Percentiles rank a stretch among this genome's conserved stretches.
phyloP scores from a whole-genome alignment of 2,329 filamentous ascomycete genomes.

The Claviceps arundinis region DNA sequence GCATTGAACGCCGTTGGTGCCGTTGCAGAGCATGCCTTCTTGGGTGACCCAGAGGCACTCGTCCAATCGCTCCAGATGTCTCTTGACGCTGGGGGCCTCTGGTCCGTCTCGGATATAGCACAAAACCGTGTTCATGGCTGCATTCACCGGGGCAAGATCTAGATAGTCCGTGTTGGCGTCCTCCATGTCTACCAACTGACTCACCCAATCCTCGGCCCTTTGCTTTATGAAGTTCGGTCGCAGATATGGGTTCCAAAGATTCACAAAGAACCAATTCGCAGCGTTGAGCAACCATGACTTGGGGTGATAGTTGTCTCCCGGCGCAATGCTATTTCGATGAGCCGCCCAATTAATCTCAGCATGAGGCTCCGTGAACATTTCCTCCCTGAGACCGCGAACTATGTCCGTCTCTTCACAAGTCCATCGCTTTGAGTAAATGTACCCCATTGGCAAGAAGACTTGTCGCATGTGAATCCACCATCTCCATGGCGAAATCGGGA shows the following conservation, averaged over 20 bases:
- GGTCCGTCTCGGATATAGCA: slow-evolving; percentile 80
- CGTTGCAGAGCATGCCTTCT: slow-evolving; percentile 89
- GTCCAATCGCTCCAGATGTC: slow-evolving; percentile 67
- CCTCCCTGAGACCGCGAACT: slow-evolving; percentile 59
- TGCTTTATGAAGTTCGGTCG: slow-evolving; percentile 52
- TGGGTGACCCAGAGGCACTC: slow-evolving; percentile 87
- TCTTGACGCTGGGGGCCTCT: slow-evolving; percentile 54
- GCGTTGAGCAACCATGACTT: slow-evolving; percentile 74
- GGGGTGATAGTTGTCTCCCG: slow-evolving; percentile 80
- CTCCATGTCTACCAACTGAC: slow-evolving; percentile 76
- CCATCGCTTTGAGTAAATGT: slow-evolving; percentile 75
- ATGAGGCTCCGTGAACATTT: slow-evolving; percentile 71
- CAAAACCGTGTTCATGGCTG: slow-evolving; percentile 75
- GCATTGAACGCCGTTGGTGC: slow-evolving; percentile 93
- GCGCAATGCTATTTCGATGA: slow-evolving; percentile 71
- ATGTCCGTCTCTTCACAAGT: slow-evolving; percentile 62
- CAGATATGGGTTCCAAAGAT: slow-evolving; percentile 68
- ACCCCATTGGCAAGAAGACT: slow-evolving; percentile 90
- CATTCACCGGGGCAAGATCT: slow-evolving; percentile 78
- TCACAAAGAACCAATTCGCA: slow-evolving; percentile 65
- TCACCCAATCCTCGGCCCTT: slow-evolving; percentile 67
- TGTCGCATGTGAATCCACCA: slow-evolving; percentile 99
- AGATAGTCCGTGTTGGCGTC: slow-evolving; percentile 86
- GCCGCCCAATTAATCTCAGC: slow-evolving; percentile 62
- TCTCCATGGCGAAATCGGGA: slow-evolving; percentile 77